Evolutionary conservation across 768 basidiomycete genomes (phyloP).

Genomic region (Peribolospora kevripleyi): DNA sequence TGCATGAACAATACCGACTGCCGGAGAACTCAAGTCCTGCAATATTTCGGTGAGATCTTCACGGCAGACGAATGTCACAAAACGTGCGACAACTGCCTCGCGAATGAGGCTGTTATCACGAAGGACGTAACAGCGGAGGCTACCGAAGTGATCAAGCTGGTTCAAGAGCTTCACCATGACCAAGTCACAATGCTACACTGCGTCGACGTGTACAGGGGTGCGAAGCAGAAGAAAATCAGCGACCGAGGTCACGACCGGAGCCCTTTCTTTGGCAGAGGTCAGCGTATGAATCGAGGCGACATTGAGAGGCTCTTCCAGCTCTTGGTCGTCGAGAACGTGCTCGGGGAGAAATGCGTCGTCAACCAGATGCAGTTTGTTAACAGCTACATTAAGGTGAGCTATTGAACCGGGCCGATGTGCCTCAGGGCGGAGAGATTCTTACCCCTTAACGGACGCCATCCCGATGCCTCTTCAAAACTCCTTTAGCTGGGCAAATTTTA

Average conservation of each 20-base stretch:
- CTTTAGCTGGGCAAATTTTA: too few species aligned
- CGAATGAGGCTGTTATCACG: constrained; percentile 24
- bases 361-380: constrained; percentile 22
- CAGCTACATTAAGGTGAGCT: constrained; percentile 17
- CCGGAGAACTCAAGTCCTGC: constrained; percentile 60
- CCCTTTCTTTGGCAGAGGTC: constrained; percentile 32
- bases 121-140: constrained; percentile 42
- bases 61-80: constrained; percentile 36
- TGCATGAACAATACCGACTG: constrained; percentile 63
- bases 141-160: constrained; percentile 32
- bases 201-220: constrained; percentile 41
- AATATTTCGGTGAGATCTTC: constrained; percentile 71
- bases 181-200: constrained; percentile 39
- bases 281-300: constrained; percentile 28
- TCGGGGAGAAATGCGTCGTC: constrained; percentile 29
- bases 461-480: too few species aligned
- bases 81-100: constrained; percentile 63
- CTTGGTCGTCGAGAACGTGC: constrained; percentile 29
- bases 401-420: too few species aligned
- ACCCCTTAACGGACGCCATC: too few species aligned
- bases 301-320: constrained; percentile 41
- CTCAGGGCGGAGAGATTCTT: too few species aligned
- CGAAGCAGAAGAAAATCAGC: constrained; percentile 25
- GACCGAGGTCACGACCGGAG: constrained; percentile 29
- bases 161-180: constrained; percentile 26